Conservation (phyloP, 2,329 filamentous ascomycete species). For the Talaromyces sp. region DNA sequence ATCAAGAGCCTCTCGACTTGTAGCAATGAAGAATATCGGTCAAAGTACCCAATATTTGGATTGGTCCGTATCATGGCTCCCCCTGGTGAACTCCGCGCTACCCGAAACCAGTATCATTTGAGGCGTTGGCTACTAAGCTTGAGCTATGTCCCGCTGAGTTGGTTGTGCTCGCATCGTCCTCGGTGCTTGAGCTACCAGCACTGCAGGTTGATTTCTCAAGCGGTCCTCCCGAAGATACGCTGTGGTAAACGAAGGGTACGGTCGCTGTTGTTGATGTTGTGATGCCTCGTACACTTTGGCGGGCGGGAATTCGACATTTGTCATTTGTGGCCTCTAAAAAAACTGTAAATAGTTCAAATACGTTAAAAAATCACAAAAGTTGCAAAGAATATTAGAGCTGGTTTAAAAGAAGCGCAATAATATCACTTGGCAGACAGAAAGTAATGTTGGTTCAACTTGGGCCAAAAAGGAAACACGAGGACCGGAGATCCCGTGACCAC, state of each 20-base stretch:
- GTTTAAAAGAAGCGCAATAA: not conserved
- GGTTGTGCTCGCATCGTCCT: slow-evolving; percentile 36
- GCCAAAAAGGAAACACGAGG: not conserved
- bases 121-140: not conserved
- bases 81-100: slow-evolving; percentile 13
- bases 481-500: not conserved
- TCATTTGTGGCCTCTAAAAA: not conserved
- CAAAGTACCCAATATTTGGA: slow-evolving; percentile 19
- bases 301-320: not conserved
- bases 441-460: not conserved
- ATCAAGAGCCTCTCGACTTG: slow-evolving; percentile 32
- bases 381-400: not conserved
- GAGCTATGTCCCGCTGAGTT: slow-evolving; percentile 9
- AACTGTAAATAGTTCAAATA: not conserved
- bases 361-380: not conserved
- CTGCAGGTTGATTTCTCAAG: slow-evolving; percentile 5
- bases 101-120: not conserved
- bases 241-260: not conserved
- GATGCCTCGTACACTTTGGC: not conserved
- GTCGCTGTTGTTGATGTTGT: not conserved
- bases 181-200: slow-evolving; percentile 35
- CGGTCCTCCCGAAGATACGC: not conserved
- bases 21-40: slow-evolving; percentile 36
- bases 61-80: slow-evolving; percentile 35
- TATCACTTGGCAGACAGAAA: not conserved